Base-by-base conservation (phyloP, 148 eudicot genomes). In the Simmondsia chinensis region DNA sequence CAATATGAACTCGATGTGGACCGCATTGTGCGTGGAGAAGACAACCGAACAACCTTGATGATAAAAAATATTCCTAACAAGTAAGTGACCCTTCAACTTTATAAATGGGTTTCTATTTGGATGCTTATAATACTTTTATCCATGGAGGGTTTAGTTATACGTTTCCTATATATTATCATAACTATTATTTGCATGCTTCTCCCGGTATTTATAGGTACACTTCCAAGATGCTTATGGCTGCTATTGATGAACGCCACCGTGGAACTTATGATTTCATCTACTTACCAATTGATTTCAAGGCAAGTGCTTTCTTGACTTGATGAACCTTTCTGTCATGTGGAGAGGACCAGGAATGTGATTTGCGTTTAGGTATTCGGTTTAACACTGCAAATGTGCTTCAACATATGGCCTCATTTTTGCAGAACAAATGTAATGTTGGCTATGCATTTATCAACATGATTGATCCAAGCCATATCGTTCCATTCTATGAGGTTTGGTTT, bases 1-100 rank as follows among this genome's bases (percentile, higher is more conserved):
- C 96, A 73, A 46, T 87, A 68, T 63, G 94, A 87, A 71, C 94
- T 87, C 51, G 87, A 87, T 56, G 18, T 87, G 40, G 94, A 76
- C 21, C 71, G 82, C 33, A 87, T 87, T 52, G 18, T 64, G 57
- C 75, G 66, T 16, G 87, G 94, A 49, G 87, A 82, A 35, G 96
- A 87, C 66, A 71, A 70, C 32, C 68, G 94, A 59, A 87, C 96
- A 14, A 87, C 96, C 15, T 74, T 87, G 8, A 87, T 87, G 96
- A 71, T 87, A 39, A 87, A 87, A 73, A 87, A 87, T 61, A 87
- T 87, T 60, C 96, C 94, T 33, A 87, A 87, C 80, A 87, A 87
- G 96, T 87, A 87, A 10, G 80, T 70, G 12, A 31, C n/a, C 20
- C 26, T 31, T 56, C 17, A 22, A 27, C 60, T 33, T 33, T 7